Base-by-base conservation (phyloP, 306 rosid species). In the Begonia masoniana region DNA sequence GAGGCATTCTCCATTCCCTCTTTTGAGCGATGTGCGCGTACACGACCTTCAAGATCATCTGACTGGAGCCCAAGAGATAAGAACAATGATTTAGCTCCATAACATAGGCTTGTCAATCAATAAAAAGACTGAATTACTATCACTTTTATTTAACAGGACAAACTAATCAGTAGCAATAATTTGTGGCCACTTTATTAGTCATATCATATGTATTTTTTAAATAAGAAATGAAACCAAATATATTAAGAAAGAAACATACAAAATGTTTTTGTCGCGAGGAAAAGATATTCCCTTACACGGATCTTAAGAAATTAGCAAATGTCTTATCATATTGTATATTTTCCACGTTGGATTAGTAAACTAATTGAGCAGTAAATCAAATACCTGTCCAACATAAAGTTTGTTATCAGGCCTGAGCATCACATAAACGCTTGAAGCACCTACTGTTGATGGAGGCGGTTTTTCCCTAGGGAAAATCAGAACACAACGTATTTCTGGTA, bases 391-490 rank as follows among this genome's bases (percentile, higher is more conserved):
- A 2, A 91, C 82, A 10, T 91, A 91, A 16, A 91, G 70, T 63
- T 73, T 83, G 49, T 74, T 72, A 66, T 91, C 91, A 13, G 88
- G 84, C 65, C 82, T 76, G 59, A 91, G 68, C 62, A 91, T 85
- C 55, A 85, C 83, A 53, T 91, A 85, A 64, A 85, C 97, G 21
- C 94, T 73, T 11, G 97, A 85, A 67, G 85, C 81, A 58, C 97
- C 97, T 35, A 91, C 60, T 16, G 94, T 79, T 41, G 87, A 82
- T 2, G 94, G 97, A 64, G 97, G 97, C 13, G 97, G 97, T 62
- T 67, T 77, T 69, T 91, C 92, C 74, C 82, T 68, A 6, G 82
- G 39, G 59, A 75, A 69, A 60, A 85, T 73, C 16, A 65, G 52
- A 69, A 81, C 66, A 60, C 92, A 91, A 10, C 58, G 75, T 53